Base-by-base conservation (phyloP, 805 yeast genomes). In the Soucietia sequanensis region DNA sequence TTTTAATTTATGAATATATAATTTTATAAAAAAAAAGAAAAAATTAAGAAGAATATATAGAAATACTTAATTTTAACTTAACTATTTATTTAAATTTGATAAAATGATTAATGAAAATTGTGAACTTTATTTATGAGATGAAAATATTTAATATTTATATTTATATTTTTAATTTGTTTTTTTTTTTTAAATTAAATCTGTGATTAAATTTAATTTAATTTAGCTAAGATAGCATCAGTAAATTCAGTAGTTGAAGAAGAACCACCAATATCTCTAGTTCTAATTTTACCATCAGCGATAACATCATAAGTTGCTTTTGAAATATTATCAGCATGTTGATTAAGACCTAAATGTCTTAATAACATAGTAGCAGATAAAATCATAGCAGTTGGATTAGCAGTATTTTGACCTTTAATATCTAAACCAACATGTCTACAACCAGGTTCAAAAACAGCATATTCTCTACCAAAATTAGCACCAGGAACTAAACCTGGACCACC, bases 351-450 rank as follows among this genome's bases (percentile, higher is more conserved):
- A 70, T 91, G 99, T 73, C 96, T 86, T 72, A 91, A 79, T 82
- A 91, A 67, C 84, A 91, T 80, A 46, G 90, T 70, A 30, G 96
- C 78, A 41, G 96, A 87, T 57, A 93, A 75, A 56, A 91, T 84
- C 91, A 91, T 84, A 52, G 96, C 98, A 43, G 97, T 87, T 63
- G 99, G 99, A 81, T 91, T 91, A 47, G 98, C 98, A 46, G 87
- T 76, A 75, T 88, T 85, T 69, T 86, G 79, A 60, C 95, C 97
- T 76, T 86, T 77, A 65, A 93, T 86, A 68, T 91, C 97, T 54
- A 91, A 76, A 69, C 98, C 98, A 57, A 90, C 98, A 75, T 90
- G 98, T 78, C 99, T 86, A 73, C 97, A 90, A 71, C 98, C 99
- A 56, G 99, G 98, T 76, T 91, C 99, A 68, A 93, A 91, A 43